Conservation (phyloP, 2,329 filamentous ascomycete genomes). For the Sordariomycetes sp. region DNA sequence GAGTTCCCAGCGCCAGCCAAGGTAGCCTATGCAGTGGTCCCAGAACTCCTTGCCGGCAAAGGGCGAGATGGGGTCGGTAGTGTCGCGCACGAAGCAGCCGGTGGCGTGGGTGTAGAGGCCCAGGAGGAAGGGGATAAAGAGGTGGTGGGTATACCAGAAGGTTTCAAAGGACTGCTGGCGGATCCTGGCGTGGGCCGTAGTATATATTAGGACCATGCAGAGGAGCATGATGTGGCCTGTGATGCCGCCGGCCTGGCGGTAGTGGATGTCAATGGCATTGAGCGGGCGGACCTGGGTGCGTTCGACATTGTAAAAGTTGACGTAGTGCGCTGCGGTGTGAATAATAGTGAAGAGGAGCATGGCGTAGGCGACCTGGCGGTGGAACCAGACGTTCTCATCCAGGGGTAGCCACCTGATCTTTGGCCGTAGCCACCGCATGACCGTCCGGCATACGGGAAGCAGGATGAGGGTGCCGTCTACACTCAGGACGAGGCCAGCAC, state of each 20-base stretch:
- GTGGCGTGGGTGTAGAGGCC: constrained; percentile 92
- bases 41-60: constrained; percentile 77
- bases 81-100: constrained; percentile 91
- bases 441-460: constrained; percentile 85
- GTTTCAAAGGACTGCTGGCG: constrained; percentile 96
- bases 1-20: constrained; percentile 96
- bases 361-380: constrained; percentile 84
- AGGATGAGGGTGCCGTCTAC: constrained; percentile 82
- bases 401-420: constrained; percentile 81
- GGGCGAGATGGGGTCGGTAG: constrained; percentile 57
- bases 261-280: constrained; percentile 82
- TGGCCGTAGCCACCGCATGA: constrained; percentile 73
- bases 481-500: constrained; percentile 74
- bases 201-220: constrained; percentile 98
- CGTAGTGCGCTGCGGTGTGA: constrained; percentile 75
- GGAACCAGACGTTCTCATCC: constrained; percentile 97
- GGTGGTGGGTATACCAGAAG: constrained; percentile 98
- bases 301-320: constrained; percentile 98
- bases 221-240: constrained; percentile 96
- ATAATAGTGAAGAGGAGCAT: constrained; percentile 70
- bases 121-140: constrained; percentile 90
- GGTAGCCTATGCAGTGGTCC: constrained; percentile 87
- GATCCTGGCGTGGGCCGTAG: constrained; percentile 84
- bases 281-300: constrained; percentile 67
- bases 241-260: constrained; percentile 74